These are phyloP conservation scores for Stentor roeselii DNA, from an alignment of 73 alveolate species.

Conservation along the genomic window DNA sequence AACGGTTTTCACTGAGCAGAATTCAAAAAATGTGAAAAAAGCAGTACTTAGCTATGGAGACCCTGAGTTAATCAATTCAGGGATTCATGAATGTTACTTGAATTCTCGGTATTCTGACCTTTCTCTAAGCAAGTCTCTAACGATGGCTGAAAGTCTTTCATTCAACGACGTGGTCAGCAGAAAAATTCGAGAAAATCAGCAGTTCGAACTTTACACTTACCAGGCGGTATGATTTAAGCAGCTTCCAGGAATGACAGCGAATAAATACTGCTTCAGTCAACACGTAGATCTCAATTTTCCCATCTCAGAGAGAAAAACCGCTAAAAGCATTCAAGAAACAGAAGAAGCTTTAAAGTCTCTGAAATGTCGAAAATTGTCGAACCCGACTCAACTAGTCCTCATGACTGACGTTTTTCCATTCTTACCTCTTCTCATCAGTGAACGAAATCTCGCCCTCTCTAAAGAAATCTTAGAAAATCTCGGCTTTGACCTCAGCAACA, in stretches of 20 bases:
- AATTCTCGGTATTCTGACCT: background rate
- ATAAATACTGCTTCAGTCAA: background rate
- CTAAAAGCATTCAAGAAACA: background rate
- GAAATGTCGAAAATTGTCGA: background rate
- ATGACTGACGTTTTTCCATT: background rate
- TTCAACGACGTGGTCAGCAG: background rate
- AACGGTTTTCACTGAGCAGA: background rate
- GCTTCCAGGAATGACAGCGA: slow-evolving; percentile 5
- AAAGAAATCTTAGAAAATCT: background rate
- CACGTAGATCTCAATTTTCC: background rate
- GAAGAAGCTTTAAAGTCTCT: background rate
- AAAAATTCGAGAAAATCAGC: background rate
- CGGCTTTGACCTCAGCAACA: slow-evolving; percentile 4
- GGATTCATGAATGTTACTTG: background rate
- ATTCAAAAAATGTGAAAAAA: background rate
- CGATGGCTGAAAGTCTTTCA: background rate
- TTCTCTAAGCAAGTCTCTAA: background rate
- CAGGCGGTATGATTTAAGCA: background rate
- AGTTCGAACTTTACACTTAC: background rate
- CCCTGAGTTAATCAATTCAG: background rate
- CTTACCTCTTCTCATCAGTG: too few relatives aligned
- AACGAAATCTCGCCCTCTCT: background rate
- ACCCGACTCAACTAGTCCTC: background rate
- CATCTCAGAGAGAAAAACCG: background rate
- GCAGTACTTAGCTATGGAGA: background rate